phyloP scores from a whole-genome alignment of 345 rosid species.

The Erysimum cheiranthoides region DNA sequence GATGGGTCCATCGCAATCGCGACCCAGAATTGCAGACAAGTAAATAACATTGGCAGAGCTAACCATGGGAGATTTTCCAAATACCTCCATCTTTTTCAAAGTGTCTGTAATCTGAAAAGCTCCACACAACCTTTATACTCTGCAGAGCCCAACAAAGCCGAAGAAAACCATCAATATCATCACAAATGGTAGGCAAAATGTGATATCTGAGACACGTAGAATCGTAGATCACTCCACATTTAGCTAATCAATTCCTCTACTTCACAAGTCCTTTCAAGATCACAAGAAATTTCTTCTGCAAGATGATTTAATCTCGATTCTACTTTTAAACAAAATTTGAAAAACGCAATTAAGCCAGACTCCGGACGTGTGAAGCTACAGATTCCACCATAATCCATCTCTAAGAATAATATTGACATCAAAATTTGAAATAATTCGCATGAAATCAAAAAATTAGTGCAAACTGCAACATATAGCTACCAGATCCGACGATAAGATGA shows the following conservation, averaged over 20 bases:
- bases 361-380: constrained; percentile 7
- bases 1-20: constrained; percentile 66
- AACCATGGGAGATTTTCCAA: constrained; percentile 66
- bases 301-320: constrained; percentile 3
- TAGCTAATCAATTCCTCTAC: constrained; percentile 32
- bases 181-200: constrained; percentile 19
- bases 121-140: constrained; percentile 42
- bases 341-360: not conserved
- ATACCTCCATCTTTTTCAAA: constrained; percentile 71
- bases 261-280: constrained; percentile 23
- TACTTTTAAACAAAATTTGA: not conserved
- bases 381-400: constrained; percentile 5
- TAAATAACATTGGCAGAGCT: constrained; percentile 84
- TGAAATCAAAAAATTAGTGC: not conserved
- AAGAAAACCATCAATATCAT: constrained; percentile 42
- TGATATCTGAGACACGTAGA: constrained; percentile 1
- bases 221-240: constrained; percentile 29
- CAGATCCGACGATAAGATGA: constrained; percentile 33
- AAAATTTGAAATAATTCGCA: not conserved
- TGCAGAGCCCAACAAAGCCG: constrained; percentile 49
- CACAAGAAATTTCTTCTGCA: constrained; percentile 17
- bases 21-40: constrained; percentile 89
- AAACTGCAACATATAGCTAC: constrained; percentile 18
- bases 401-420: not conserved
- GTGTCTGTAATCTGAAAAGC: constrained; percentile 33